Evolutionary conservation across 2,329 filamentous ascomycete species (phyloP).

Genomic region (Aspergillus neoniger): DNA sequence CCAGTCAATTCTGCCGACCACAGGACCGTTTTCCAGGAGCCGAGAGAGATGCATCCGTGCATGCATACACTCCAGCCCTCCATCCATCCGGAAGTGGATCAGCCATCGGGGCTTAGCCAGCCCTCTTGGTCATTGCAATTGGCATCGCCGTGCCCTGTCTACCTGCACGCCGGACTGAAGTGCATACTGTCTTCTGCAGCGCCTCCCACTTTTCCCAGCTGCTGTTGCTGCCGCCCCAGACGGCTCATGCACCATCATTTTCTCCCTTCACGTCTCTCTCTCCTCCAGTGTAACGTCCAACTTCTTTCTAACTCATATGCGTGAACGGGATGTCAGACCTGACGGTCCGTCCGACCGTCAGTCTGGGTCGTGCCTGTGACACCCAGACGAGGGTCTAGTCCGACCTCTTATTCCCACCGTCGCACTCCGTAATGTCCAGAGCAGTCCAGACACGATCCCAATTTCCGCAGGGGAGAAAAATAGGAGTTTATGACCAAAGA

Average conservation of each 20-base stretch:
- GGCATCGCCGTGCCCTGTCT: constrained; percentile 13
- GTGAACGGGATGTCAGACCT: background rate
- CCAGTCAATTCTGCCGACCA: background rate
- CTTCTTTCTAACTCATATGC: background rate
- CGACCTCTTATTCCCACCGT: constrained; percentile 8
- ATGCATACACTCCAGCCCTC: background rate
- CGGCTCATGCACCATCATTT: background rate
- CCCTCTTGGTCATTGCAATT: constrained; percentile 1
- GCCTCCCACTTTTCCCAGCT: background rate
- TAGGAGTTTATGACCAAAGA: background rate
- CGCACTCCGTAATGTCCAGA: background rate
- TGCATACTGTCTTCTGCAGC: background rate
- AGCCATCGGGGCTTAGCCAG: constrained; percentile 34
- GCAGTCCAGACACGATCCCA: background rate
- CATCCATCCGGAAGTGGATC: constrained; percentile 25
- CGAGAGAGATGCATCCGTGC: constrained; percentile 9
- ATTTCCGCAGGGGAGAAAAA: background rate
- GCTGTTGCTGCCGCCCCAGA: background rate
- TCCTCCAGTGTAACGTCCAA: background rate
- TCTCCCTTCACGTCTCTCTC: background rate
- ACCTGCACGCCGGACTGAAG: background rate
- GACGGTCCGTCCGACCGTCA: background rate
- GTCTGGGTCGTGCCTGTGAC: constrained; percentile 1
- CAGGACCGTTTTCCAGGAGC: constrained; percentile 4
- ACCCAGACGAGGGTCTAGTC: background rate